Evolutionary conservation across 768 basidiomycete genomes (phyloP), one percentile per base, ranked within the genome.

Genomic region (Amanita rubescens): DNA sequence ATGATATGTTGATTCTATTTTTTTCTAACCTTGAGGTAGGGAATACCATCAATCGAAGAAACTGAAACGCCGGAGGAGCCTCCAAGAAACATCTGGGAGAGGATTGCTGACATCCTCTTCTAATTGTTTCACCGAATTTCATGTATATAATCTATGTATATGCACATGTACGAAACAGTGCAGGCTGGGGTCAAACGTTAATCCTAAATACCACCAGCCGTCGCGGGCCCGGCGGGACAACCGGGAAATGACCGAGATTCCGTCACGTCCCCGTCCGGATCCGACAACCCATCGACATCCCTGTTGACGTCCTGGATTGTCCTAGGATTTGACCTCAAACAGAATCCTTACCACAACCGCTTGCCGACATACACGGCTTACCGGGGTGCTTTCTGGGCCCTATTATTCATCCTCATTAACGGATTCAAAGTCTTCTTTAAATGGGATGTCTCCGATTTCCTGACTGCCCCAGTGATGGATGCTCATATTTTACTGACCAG

Each of bases 41-140:
- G 84, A 51, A 83, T 88, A 54, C 87, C 87, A 2, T 75, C 78
- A 0, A 45, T 81, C 27, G 84, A 85, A 65, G 84, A 88, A 67
- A 88, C 87, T 0, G 87, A 85, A 58, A 45, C 62, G 5, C 79
- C 78, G 0, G 72, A 76, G 57, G 65, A 66, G 0, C 74, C 74
- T 5, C 83, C 84, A 2, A 71, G 58, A 44, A 81, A 76, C n/a
- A 59, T 84, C 37, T 53, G 64, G 51, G 76, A 79, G 56, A 77
- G 77, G 57, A 74, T 86, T 51, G 76, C 71, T 48, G 67, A 67
- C 3, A 42, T 72, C 5, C 0, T 87, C 19, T 85, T 87, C 72
- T 85, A 69, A 65, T 27, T 12, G 12, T 6, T 15, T 4, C 27
- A 8, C 27, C 27, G 8, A 8, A 30, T 30, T 30, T 30, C 8